Conservation (phyloP, 495 filamentous ascomycete species). For the Monascus purpureus region DNA sequence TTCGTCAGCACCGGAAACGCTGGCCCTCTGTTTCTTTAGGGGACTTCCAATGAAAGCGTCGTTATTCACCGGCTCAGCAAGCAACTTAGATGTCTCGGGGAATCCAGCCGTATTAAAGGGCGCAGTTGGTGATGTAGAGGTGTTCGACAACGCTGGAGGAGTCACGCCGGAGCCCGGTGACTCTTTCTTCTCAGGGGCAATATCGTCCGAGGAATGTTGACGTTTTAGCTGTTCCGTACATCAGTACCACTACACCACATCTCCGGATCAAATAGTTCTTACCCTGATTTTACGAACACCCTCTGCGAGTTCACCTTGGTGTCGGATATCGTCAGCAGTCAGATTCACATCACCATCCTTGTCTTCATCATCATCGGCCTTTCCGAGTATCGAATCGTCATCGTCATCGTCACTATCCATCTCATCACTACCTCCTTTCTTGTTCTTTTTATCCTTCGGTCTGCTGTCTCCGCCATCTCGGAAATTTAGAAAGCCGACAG, state of each 20-base stretch:
- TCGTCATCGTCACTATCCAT: constrained; percentile 65
- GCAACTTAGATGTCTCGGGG: constrained; percentile 15
- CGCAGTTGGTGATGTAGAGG: constrained; percentile 26
- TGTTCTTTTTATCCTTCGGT: constrained; percentile 40
- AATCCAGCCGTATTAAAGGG: constrained; percentile 9
- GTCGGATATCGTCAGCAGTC: constrained; percentile 67
- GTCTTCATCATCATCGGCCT: constrained; percentile 60
- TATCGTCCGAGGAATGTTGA: constrained; percentile 73
- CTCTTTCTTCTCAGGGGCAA: constrained; percentile 33
- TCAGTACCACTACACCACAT: constrained; percentile 4
- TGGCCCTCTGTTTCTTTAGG: constrained; percentile 69
- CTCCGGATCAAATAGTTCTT: constrained; percentile 17
- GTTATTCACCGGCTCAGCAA: constrained; percentile 23
- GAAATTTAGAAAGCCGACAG: constrained; percentile 82
- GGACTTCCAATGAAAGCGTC: constrained; percentile 55
- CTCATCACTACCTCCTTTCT: constrained; percentile 42
- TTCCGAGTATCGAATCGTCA: constrained; percentile 38
- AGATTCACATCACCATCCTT: constrained; percentile 49
- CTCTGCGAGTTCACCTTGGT: constrained; percentile 76
- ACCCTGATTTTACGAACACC: constrained; percentile 88
- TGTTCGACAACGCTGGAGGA: constrained; percentile 19
- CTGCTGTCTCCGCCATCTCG: constrained; percentile 49
- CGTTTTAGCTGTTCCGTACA: constrained; percentile 63
- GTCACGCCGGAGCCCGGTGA: constrained; percentile 29
- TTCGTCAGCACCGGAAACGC: constrained; percentile 48